A percentile compares a stretch with the other conserved stretches of the same genome.
Evolutionary conservation across 2,329 filamentous ascomycete genomes (phyloP).

Genomic region (Penicillium sp.): DNA sequence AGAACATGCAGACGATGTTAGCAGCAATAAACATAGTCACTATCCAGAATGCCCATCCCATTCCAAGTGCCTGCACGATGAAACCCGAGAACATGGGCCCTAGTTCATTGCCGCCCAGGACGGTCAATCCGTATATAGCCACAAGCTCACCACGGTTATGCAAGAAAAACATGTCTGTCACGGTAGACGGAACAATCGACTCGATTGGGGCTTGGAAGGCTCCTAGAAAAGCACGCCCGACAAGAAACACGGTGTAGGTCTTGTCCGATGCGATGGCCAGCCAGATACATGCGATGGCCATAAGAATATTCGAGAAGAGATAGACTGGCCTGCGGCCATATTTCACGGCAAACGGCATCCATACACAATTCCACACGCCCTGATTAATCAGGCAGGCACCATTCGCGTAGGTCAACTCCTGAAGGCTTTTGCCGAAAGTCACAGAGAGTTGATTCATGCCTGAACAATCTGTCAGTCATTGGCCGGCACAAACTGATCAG

Average conservation of each 20-base stretch:
- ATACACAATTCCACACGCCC: conserved; percentile 17
- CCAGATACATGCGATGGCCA: conserved; percentile 25
- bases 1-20: conserved; percentile 22
- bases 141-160: conserved; percentile 22
- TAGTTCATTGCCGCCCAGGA: conserved; percentile 29
- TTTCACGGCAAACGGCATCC: conserved; percentile 26
- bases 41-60: conserved; percentile 21
- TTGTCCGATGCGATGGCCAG: conserved; percentile 16
- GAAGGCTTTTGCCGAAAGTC: conserved; percentile 10
- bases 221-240: conserved; percentile 24
- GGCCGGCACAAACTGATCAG: neutral
- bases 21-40: conserved; percentile 22
- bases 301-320: conserved; percentile 18
- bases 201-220: conserved; percentile 27
- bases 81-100: conserved; percentile 28
- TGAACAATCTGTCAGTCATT: neutral
- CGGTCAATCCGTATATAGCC: conserved; percentile 21
- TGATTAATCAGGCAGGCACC: conserved; percentile 19
- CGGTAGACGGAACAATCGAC: conserved; percentile 23
- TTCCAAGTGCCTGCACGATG: conserved; percentile 22
- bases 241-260: conserved; percentile 15
- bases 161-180: conserved; percentile 22
- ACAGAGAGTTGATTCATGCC: conserved; percentile 14
- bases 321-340: conserved; percentile 23
- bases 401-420: conserved; percentile 15